phyloP scores from a whole-genome alignment of 78 protist species.

The Cavenderia fasciculata region DNA sequence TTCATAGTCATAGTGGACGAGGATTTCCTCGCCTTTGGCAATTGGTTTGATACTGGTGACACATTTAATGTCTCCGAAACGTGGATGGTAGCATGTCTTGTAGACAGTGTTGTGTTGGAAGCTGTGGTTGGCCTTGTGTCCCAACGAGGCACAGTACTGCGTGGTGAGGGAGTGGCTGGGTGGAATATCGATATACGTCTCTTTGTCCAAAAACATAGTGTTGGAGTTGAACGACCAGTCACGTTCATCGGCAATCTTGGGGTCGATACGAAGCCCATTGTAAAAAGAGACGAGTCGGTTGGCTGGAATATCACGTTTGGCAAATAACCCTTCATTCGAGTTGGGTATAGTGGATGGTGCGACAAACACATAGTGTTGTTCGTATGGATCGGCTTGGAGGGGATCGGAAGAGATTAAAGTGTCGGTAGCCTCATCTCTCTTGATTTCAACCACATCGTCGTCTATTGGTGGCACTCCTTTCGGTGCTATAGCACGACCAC shows the following conservation, averaged over 20 bases:
- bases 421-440: not conserved
- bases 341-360: not conserved
- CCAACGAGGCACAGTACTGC: slow-evolving; percentile 42
- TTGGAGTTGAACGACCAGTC: slow-evolving; percentile 56
- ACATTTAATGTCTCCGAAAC: slow-evolving; percentile 80
- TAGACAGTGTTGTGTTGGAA: slow-evolving; percentile 47
- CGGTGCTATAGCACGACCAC: not conserved
- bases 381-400: slow-evolving; percentile 5
- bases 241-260: slow-evolving; percentile 10
- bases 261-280: slow-evolving; percentile 66
- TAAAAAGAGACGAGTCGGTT: slow-evolving; percentile 35
- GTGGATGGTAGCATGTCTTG: slow-evolving; percentile 38
- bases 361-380: slow-evolving; percentile 28
- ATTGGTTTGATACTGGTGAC: slow-evolving; percentile 30
- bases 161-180: not conserved
- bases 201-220: slow-evolving; percentile 64
- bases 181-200: slow-evolving; percentile 78
- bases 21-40: slow-evolving; percentile 50
- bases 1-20: slow-evolving; percentile 69
- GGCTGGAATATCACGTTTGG: slow-evolving; percentile 37
- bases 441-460: not conserved
- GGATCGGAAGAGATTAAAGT: slow-evolving; percentile 10
- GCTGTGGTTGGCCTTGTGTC: slow-evolving; percentile 80
- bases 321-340: slow-evolving; percentile 64
- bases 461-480: not conserved